A percentile compares a stretch with the other conserved stretches of the same genome.
phyloP scores from a whole-genome alignment of 2,329 filamentous ascomycete genomes.

The Trichoderma guizhouense region DNA sequence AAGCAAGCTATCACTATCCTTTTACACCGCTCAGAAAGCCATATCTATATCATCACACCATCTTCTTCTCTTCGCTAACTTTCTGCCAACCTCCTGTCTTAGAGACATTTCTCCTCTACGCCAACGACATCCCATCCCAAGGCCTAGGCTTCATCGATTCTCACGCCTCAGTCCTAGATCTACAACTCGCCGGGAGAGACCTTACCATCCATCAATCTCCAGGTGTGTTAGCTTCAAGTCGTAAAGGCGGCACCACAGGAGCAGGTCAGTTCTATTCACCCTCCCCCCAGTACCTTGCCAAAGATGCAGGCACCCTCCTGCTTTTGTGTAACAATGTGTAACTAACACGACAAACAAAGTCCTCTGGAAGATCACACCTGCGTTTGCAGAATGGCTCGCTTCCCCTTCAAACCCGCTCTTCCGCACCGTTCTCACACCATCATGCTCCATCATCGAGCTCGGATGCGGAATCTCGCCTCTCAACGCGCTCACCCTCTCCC shows the following conservation, averaged over 20 bases:
- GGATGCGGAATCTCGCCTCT: conserved; percentile 86
- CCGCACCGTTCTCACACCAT: conserved; percentile 22
- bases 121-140: conserved; percentile 67
- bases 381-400: conserved; percentile 77
- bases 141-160: conserved; percentile 84
- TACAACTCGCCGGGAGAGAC: conserved; percentile 67
- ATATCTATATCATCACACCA: not conserved
- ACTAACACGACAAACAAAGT: conserved; percentile 46
- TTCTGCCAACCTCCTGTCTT: not conserved
- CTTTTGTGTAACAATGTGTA: not conserved
- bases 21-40: not conserved
- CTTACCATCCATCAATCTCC: conserved; percentile 81
- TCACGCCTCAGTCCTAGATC: conserved; percentile 59
- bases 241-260: conserved; percentile 58
- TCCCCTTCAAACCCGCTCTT: conserved; percentile 62
- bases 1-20: conserved; percentile 16
- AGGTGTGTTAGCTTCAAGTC: conserved; percentile 71
- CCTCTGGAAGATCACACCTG: conserved; percentile 86
- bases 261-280: conserved; percentile 40
- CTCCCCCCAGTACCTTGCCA: not conserved
- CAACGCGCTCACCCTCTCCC: conserved; percentile 65
- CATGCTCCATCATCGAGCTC: conserved; percentile 70
- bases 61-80: not conserved
- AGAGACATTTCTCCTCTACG: conserved; percentile 90
- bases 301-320: not conserved